Evolutionary conservation across 1,284 basidiomycete species (phyloP).

Genomic region (Boletus sp.): DNA sequence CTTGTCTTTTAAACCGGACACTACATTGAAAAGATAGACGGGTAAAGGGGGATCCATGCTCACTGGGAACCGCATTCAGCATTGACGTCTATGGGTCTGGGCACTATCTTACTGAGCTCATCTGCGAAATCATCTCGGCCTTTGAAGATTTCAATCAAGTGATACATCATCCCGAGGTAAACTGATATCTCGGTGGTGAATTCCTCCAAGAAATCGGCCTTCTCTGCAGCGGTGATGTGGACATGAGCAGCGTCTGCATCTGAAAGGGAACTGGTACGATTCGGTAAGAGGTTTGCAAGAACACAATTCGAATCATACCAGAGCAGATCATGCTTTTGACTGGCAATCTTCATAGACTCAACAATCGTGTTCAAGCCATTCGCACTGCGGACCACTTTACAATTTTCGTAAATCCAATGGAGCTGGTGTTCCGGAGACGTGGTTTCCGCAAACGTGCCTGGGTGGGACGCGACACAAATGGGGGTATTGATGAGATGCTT

Average conservation of each 20-base stretch:
- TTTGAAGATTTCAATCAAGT: constrained; percentile 91
- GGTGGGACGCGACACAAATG: constrained; percentile 27
- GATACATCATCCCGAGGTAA: constrained; percentile 91
- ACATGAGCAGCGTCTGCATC: constrained; percentile 73
- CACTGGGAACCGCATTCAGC: constrained; percentile 60
- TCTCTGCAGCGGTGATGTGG: constrained; percentile 69
- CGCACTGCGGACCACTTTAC: constrained; percentile 80
- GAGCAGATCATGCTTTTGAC: constrained; percentile 84
- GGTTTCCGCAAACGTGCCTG: constrained; percentile 92
- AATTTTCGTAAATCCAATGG: constrained; percentile 96
- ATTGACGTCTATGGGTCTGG: constrained; percentile 14
- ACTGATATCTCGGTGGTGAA: constrained; percentile 90
- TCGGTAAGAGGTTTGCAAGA: constrained; percentile 7
- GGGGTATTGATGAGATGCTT: constrained; percentile 9
- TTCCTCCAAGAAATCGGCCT: constrained; percentile 82
- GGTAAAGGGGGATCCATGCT: constrained; percentile 93
- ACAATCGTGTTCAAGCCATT: constrained; percentile 88
- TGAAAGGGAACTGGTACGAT: constrained; percentile 59
- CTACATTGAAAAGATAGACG: constrained; percentile 88
- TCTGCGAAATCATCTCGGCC: constrained; percentile 93
- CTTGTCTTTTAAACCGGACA: constrained; percentile 91
- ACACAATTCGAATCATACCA: constrained; percentile 49
- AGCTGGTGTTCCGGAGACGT: constrained; percentile 92
- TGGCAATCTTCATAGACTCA: constrained; percentile 89
- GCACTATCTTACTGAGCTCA: constrained; percentile 80